phyloP scores from a whole-genome alignment of 192 early-diverging fungal species.

The Podila epigama region DNA sequence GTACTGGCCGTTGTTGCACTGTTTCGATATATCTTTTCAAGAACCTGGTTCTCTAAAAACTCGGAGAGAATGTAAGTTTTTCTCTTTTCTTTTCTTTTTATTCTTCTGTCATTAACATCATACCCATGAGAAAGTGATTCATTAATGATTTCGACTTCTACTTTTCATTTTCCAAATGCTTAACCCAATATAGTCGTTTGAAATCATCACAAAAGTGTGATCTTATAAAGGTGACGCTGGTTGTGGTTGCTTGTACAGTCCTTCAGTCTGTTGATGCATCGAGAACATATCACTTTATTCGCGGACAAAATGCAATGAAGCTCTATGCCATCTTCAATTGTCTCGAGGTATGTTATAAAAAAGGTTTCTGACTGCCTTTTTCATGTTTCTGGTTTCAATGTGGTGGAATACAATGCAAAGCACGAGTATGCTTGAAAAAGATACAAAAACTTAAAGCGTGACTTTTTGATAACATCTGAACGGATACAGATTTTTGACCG shows the following conservation, averaged over 20 bases:
- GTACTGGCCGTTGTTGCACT: constrained; percentile 68
- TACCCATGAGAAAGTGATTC: too few species aligned
- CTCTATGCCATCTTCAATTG: constrained; percentile 97
- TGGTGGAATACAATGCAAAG: too few species aligned
- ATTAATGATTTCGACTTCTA: too few species aligned
- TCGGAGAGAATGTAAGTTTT: constrained; percentile 41
- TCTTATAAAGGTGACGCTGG: constrained; percentile 85
- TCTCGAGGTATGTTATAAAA: constrained; percentile 92
- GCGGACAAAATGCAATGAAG: constrained; percentile 96
- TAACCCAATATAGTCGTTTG: constrained; percentile 53
- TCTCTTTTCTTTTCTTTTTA: constrained; percentile 2
- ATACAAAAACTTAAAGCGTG: too few species aligned
- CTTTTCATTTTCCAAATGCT: not conserved
- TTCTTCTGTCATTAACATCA: constrained; percentile 2
- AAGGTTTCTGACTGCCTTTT: too few species aligned
- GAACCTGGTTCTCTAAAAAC: constrained; percentile 41
- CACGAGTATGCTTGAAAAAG: too few species aligned
- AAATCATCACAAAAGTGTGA: constrained; percentile 89
- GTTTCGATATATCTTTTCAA: constrained; percentile 39
- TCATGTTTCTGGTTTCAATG: too few species aligned
- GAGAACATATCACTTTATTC: constrained; percentile 91
- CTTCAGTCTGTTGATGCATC: constrained; percentile 88
- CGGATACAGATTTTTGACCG: constrained; percentile 92
- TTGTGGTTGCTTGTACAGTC: constrained; percentile 76
- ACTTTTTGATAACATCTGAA: too few species aligned